These are phyloP conservation scores for Cystobasidiopsis lactophilus DNA, from an alignment of 768 basidiomycete species.

Conservation along the genomic window DNA sequence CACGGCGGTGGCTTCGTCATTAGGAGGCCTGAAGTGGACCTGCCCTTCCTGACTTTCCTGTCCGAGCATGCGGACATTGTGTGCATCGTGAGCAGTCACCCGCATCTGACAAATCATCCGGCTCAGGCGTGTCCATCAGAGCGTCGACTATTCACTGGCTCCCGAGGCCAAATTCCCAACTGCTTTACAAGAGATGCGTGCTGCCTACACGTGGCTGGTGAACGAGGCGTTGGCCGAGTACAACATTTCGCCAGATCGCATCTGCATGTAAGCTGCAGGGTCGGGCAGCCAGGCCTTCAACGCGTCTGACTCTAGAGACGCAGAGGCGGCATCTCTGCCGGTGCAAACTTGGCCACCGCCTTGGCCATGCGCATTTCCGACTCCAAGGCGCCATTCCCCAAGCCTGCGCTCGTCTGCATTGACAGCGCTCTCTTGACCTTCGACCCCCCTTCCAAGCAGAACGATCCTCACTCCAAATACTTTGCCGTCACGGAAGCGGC, in stretches of 20 bases:
- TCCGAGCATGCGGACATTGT: not conserved
- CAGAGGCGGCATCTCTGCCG: too few relatives aligned
- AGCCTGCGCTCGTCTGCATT: not conserved
- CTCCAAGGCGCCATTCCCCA: not conserved
- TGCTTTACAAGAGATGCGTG: not conserved
- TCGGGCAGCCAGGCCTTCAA: too few relatives aligned
- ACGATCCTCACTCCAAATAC: too few relatives aligned
- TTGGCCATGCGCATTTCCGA: not conserved
- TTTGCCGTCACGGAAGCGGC: too few relatives aligned
- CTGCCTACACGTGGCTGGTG: not conserved
- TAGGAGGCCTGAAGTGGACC: not conserved
- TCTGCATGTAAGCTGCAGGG: too few relatives aligned
- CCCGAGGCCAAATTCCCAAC: not conserved
- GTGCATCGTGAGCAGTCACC: not conserved
- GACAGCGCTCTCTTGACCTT: too few relatives aligned
- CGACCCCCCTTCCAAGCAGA: too few relatives aligned
- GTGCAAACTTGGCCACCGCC: not conserved
- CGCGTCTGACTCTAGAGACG: too few relatives aligned
- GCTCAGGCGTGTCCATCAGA: too few relatives aligned
- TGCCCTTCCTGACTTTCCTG: not conserved
- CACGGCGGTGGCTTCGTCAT: not conserved
- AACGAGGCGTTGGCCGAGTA: not conserved
- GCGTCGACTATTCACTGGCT: not conserved
- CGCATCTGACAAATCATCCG: not conserved
- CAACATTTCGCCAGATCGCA: too few relatives aligned